Evolutionary conservation across 768 basidiomycete genomes (phyloP).

Genomic region (Phallus indusiatus): DNA sequence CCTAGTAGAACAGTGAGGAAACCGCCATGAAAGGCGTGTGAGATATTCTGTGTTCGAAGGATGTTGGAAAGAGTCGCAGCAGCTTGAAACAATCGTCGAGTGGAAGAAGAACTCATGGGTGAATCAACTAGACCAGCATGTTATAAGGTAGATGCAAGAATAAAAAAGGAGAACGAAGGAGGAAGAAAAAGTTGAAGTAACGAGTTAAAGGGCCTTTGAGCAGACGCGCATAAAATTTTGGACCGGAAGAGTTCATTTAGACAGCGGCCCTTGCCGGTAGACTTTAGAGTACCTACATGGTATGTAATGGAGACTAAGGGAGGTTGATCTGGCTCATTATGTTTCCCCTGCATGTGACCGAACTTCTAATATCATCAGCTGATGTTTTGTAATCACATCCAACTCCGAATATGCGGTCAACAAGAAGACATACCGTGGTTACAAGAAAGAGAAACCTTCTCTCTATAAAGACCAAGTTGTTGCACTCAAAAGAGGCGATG

Average conservation of each 20-base stretch:
- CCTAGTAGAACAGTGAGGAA: slow-evolving; percentile 58
- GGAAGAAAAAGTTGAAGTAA: slow-evolving; percentile 27
- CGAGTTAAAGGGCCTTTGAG: slow-evolving; percentile 45
- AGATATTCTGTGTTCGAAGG: slow-evolving; percentile 46
- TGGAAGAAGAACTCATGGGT: slow-evolving; percentile 26
- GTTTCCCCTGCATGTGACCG: slow-evolving; percentile 6
- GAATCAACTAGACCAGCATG: slow-evolving; percentile 33
- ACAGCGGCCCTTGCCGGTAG: slow-evolving; percentile 4
- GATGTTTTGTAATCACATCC: not conserved
- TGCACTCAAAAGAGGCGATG: not conserved
- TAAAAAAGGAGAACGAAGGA: slow-evolving; percentile 31
- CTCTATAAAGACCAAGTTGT: not conserved
- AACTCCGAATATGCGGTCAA: not conserved
- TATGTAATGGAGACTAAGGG: not conserved
- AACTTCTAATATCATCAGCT: slow-evolving; percentile 2
- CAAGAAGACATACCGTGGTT: not conserved
- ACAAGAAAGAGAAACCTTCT: not conserved
- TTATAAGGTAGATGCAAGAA: slow-evolving; percentile 30
- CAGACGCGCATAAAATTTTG: slow-evolving; percentile 22
- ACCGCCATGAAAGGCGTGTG: slow-evolving; percentile 78
- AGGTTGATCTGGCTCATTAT: slow-evolving; percentile 1
- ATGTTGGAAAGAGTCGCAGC: slow-evolving; percentile 63
- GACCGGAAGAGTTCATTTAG: not conserved
- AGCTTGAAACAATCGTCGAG: slow-evolving; percentile 60
- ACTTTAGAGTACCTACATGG: not conserved